Evolutionary conservation across 495 filamentous ascomycete species (phyloP), one percentile per base, ranked within the genome.

Genomic region (Polyplosphaeria fusca): DNA sequence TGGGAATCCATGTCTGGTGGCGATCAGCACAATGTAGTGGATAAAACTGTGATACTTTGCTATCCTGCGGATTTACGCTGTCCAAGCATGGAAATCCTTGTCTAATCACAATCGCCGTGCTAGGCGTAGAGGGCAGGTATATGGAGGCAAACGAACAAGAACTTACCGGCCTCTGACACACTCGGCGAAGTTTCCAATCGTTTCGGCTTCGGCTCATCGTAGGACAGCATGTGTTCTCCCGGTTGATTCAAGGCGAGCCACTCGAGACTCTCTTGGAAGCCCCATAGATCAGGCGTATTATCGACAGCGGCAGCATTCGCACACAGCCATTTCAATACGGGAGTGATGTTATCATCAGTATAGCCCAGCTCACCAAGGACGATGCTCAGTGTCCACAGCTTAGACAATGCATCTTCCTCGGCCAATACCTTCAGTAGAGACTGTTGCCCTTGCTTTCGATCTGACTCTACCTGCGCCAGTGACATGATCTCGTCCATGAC

Each of bases 201-300:
- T 26, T 62, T 44, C 30, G 70, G 70, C 32, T 61, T 58, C 28
- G 70, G 67, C 18, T 73, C 74, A 7, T 83, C 82, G 70, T 91
- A 92, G 42, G 82, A 81, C 1, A 85, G 84, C 26, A 93, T 77
- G 63, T 92, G 85, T 4, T 81, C 78, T 58, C 74, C 72, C 14
- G 78, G 72, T 64, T 82, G 86, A 60, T 89, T 79, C 57, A 87
- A 74, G 19, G 88, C 87, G 18, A 96, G 74, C 88, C 88, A 95
- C 62, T 95, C 87, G 25, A 96, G 61, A n/a, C 82, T 80, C 67
- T 93, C 89, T 53, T 93, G 86, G 42, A 96, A 71, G 18, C 91
- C 91, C 86, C 89, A 94, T 11, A 88, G 77, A 30, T 46, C 20
- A 16, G 55, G 44, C 3, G 35, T 30, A 3, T 75, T 70, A 37